Conservation (phyloP, 352 stramenopile species). For the Pythium dissotocum region DNA sequence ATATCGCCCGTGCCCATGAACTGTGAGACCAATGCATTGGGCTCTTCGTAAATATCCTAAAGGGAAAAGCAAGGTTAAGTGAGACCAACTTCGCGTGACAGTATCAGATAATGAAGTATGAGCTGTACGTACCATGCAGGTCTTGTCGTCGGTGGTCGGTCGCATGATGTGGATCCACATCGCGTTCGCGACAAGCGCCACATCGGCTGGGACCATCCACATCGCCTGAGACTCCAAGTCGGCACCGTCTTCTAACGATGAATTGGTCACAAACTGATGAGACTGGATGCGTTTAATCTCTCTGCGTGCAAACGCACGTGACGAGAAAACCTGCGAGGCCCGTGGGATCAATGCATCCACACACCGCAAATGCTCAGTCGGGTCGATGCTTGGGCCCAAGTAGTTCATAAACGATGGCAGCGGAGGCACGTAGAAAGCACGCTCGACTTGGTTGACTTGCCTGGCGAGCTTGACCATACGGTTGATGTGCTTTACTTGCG, state of each 20-base stretch:
- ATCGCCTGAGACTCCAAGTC: neutral
- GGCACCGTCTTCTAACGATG: neutral
- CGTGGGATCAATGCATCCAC: neutral
- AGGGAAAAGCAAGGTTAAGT: neutral
- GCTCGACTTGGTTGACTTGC: no score
- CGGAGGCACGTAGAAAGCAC: neutral
- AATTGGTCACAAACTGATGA: neutral
- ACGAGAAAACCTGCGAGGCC: neutral
- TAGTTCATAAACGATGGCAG: neutral
- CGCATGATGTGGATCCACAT: neutral
- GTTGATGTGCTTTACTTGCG: neutral
- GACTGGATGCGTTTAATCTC: neutral
- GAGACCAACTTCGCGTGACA: neutral
- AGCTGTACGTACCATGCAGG: neutral
- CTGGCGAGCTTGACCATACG: neutral
- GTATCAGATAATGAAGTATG: neutral
- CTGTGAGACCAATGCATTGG: neutral
- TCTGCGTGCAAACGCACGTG: neutral
- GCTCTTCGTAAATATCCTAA: neutral
- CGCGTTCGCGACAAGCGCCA: neutral
- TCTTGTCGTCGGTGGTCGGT: neutral
- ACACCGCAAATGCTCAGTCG: neutral
- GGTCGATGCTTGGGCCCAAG: neutral
- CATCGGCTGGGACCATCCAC: neutral
- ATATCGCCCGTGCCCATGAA: neutral